Conservation (phyloP, 2,329 filamentous ascomycete species). For the Lachnellula hyalina region DNA sequence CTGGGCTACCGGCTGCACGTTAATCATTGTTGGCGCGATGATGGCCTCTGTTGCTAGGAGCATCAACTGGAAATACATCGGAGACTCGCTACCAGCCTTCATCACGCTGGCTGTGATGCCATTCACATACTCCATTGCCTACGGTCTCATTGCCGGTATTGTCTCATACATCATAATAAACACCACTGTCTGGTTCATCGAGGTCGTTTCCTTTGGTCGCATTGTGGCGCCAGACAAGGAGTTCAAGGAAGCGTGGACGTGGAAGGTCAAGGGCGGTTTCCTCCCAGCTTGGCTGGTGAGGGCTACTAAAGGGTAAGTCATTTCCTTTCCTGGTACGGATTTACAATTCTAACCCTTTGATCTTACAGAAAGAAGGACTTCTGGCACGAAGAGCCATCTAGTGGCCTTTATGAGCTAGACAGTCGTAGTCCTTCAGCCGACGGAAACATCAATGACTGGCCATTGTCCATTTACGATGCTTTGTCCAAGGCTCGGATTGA, state of each 20-base stretch:
- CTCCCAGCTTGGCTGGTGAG: constrained; percentile 68
- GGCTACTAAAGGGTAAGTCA: constrained; percentile 44
- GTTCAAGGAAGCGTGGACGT: constrained; percentile 73
- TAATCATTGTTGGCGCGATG: constrained; percentile 76
- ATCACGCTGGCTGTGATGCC: constrained; percentile 79
- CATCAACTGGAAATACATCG: constrained; percentile 82
- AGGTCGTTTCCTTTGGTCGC: constrained; percentile 59
- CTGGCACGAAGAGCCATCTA: constrained; percentile 5
- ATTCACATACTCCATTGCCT: constrained; percentile 81
- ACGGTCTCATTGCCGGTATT: constrained; percentile 75
- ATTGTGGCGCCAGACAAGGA: constrained; percentile 69
- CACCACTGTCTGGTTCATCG: constrained; percentile 60
- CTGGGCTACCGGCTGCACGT: constrained; percentile 81
- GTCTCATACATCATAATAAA: constrained; percentile 72
- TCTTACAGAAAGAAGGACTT: constrained; percentile 9
- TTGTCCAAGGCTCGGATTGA: too few species aligned
- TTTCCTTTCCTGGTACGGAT: background rate
- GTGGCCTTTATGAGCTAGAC: background rate
- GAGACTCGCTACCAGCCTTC: constrained; percentile 77
- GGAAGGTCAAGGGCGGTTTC: constrained; percentile 65
- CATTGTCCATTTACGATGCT: too few species aligned
- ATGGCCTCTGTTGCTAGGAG: constrained; percentile 72
- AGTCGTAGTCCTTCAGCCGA: too few species aligned
- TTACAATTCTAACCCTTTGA: background rate
- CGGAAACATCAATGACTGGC: too few species aligned